A percentile compares a stretch with the other conserved stretches of the same genome.
phyloP scores from a whole-genome alignment of 2,329 filamentous ascomycete species.

The Hymenoscyphus albidus region DNA sequence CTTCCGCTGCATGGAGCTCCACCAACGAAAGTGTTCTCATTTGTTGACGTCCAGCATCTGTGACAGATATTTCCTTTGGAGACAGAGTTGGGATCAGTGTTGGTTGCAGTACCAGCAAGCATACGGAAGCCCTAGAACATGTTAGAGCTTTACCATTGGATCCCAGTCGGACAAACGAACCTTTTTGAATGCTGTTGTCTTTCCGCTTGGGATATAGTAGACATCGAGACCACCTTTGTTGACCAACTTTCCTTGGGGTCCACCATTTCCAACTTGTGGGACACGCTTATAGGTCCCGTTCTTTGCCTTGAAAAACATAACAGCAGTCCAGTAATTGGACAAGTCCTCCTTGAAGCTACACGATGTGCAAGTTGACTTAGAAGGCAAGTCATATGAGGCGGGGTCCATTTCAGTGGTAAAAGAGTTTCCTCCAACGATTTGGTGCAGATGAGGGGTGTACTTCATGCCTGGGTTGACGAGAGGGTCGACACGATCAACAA shows the following conservation, averaged over 20 bases:
- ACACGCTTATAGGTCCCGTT: conserved; percentile 56
- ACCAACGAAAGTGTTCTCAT: conserved; percentile 54
- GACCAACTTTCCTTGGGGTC: conserved; percentile 19
- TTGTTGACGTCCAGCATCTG: conserved; percentile 38
- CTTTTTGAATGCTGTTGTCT: conserved; percentile 36
- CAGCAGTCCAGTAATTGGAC: conserved; percentile 65
- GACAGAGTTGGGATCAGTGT: conserved; percentile 15
- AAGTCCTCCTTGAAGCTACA: conserved; percentile 57
- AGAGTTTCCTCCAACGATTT: conserved; percentile 26
- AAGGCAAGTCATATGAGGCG: conserved; percentile 15
- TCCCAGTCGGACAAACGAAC: conserved; percentile 41
- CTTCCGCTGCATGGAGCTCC: conserved; percentile 51
- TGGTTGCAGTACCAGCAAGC: conserved; percentile 23
- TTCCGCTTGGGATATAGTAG: conserved; percentile 24
- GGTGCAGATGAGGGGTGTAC: conserved; percentile 25
- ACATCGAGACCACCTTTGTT: conserved; percentile 24
- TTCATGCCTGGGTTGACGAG: conserved; percentile 21
- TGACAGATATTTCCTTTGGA: conserved; percentile 24
- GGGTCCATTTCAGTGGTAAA: conserved; percentile 23
- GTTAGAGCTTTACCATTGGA: conserved; percentile 27
- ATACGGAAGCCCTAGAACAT: conserved; percentile 21
- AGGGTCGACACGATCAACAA: conserved; percentile 23
- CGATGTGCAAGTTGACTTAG: conserved; percentile 49
- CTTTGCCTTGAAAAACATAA: conserved; percentile 44
- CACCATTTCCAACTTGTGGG: conserved; percentile 48